Base-by-base conservation (phyloP, 208 protist genomes). In the Novymonas esmeraldas region DNA sequence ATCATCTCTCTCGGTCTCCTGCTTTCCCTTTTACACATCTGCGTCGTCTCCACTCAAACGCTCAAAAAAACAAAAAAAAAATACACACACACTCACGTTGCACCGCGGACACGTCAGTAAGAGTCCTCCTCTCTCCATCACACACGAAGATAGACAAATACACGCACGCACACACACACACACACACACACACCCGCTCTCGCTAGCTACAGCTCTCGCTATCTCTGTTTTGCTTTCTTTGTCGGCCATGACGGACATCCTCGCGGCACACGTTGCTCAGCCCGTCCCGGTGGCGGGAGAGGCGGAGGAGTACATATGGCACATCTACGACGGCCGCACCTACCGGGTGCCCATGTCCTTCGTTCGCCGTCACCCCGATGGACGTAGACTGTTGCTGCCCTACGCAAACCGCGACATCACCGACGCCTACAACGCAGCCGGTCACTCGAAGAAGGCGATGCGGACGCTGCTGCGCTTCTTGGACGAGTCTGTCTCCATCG, bases 391-490 rank as follows among this genome's bases (percentile, higher is more conserved):
- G n/a, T 38, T 81, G 20, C 39, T 77, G 31, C 69, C 60, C 2
- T 76, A 73, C 41, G 58, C 58, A 14, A 68, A 77, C 28, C 50
- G 49, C 13, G 70, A 77, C 33, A 81, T 81, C 13, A 81, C 76
- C 4, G 18, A 42, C 4, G 70, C 76, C n/a, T 73, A 61, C 54
- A 22, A 63, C 33, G 60, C 59, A 16, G 59, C 61, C 2, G 59
- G 54, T 16, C 73, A 70, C 58, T 65, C 75, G 22, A 59, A 54
- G 34, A 57, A 57, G 22, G 55, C 74, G 20, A 49, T 34, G 45
- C 57, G 42, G 22, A 62, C 42, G 9, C 39, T 62, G 14, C 41
- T 34, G 24, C 41, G 31, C 22, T 62, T 62, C 13, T 29, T 62
- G 24, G 57, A 62, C 46, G 57, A 45, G 18, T 62, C 57, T 3